Conservation (phyloP, 1,284 basidiomycete species). For the Boletellus deceptivus region DNA sequence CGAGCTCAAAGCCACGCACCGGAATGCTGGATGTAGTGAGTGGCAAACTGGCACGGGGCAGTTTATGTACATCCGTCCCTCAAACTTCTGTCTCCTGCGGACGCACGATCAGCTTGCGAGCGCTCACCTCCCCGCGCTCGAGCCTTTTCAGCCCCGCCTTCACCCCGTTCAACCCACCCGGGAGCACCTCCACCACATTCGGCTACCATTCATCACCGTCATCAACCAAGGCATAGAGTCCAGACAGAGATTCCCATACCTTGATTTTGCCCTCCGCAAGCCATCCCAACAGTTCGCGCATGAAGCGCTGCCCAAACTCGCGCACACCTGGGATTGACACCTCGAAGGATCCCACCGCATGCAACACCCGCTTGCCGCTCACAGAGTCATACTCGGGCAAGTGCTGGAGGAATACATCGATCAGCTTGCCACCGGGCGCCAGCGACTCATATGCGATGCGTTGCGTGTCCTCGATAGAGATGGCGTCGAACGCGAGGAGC, state of each 20-base stretch:
- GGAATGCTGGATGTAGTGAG: no score
- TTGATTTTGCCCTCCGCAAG: conserved; percentile 5
- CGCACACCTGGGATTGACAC: not conserved
- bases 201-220: no score
- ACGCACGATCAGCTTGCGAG: not conserved
- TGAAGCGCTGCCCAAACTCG: conserved; percentile 9
- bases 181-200: no score
- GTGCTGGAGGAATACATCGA: not conserved
- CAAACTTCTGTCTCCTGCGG: not conserved
- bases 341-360: conserved; percentile 1
- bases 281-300: conserved; percentile 6
- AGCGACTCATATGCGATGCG: conserved; percentile 11
- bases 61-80: not conserved
- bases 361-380: conserved; percentile 5
- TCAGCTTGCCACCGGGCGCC: conserved; percentile 3
- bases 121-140: not conserved
- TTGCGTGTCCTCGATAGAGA: conserved; percentile 7
- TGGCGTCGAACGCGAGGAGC: conserved; percentile 7
- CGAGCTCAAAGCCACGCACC: no score
- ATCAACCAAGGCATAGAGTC: no score
- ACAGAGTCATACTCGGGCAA: not conserved
- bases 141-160: not conserved
- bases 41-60: no score
- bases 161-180: not conserved
- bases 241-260: not conserved